Percentiles rank a stretch among this genome's conserved stretches.
These are phyloP conservation scores for Trichoderma sp. DNA, from an alignment of 2,329 filamentous ascomycete species.

Conservation along the genomic window DNA sequence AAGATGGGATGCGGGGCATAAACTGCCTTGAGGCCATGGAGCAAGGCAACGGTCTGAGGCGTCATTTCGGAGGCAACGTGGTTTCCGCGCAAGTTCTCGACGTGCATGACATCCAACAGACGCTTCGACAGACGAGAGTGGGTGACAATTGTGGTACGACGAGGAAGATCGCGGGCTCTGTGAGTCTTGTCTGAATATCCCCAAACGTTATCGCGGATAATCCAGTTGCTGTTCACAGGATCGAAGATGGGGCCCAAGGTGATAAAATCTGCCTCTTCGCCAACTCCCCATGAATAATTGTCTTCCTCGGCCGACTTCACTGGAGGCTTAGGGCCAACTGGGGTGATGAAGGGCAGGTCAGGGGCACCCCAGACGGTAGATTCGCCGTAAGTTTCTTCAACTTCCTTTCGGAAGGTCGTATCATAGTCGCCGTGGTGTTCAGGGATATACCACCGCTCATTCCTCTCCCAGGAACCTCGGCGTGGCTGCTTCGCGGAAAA, in stretches of 20 bases:
- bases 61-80: conserved; percentile 84
- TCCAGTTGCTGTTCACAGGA: conserved; percentile 72
- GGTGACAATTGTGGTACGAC: conserved; percentile 77
- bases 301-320: conserved; percentile 62
- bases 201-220: conserved; percentile 69
- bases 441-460: conserved; percentile 73
- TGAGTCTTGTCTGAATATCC: conserved; percentile 62
- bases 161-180: conserved; percentile 61
- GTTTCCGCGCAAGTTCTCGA: conserved; percentile 72
- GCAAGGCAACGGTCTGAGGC: conserved; percentile 70
- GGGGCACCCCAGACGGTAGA: conserved; percentile 69
- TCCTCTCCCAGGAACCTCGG: conserved; percentile 74
- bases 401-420: conserved; percentile 66
- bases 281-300: conserved; percentile 75
- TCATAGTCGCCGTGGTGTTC: conserved; percentile 68
- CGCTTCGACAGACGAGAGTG: conserved; percentile 73
- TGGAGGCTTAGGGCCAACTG: conserved; percentile 67
- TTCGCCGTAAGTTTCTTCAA: conserved; percentile 58
- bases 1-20: conserved; percentile 79
- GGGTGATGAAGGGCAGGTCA: conserved; percentile 61
- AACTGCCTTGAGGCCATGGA: conserved; percentile 79
- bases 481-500: conserved; percentile 71
- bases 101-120: conserved; percentile 76
- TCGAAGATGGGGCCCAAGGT: conserved; percentile 81
- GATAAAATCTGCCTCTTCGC: conserved; percentile 74